Conservation (phyloP, 1,284 basidiomycete genomes). For the Mycena sp. region DNA sequence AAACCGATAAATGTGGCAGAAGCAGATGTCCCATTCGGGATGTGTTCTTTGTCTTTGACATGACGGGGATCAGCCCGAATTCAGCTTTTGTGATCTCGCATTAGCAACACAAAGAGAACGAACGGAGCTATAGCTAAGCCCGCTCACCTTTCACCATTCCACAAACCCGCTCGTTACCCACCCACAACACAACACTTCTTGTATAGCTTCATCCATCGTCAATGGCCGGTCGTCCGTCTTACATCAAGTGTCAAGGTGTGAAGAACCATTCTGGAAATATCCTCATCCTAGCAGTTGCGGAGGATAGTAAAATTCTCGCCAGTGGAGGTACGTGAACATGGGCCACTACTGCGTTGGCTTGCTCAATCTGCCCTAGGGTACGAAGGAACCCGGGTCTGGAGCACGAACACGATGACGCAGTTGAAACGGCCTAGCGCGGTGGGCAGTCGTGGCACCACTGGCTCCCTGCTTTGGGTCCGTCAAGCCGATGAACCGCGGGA, state of each 20-base stretch:
- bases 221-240: not conserved
- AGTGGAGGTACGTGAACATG: slow-evolving; percentile 11
- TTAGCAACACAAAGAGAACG: no score
- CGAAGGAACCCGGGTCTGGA: slow-evolving; percentile 7
- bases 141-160: no score
- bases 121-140: no score
- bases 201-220: not conserved
- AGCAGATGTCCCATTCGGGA: no score
- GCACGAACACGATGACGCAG: not conserved
- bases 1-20: no score
- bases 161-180: no score
- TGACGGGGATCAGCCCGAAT: no score
- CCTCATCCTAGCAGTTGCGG: not conserved
- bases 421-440: not conserved
- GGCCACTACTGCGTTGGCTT: not conserved
- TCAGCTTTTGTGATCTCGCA: no score
- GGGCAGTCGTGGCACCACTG: not conserved
- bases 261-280: no score
- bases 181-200: no score
- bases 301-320: not conserved
- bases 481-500: no score
- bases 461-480: slow-evolving; percentile 3
- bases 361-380: not conserved
- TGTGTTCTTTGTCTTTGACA: no score
- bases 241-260: not conserved